phyloP scores from a whole-genome alignment of 495 filamentous ascomycete species.

The Hamigera avellanea region DNA sequence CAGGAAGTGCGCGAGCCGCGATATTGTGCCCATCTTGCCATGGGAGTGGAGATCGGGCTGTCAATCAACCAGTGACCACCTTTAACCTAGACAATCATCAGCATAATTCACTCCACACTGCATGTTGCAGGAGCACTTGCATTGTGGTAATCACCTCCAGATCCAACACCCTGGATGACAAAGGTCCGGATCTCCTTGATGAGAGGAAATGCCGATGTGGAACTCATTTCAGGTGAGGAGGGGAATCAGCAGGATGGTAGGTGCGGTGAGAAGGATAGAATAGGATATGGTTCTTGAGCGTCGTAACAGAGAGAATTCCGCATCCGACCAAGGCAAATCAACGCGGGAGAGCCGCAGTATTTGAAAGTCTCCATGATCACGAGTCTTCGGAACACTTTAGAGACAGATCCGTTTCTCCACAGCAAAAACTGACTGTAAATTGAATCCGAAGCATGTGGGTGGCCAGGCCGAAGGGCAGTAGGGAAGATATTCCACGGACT shows the following conservation, averaged over 20 bases:
- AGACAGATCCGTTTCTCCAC: no score
- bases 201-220: conserved; percentile 25
- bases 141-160: conserved; percentile 92
- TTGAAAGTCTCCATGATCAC: no score
- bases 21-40: conserved; percentile 81
- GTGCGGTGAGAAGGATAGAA: neutral
- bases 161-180: conserved; percentile 76
- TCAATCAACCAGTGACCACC: conserved; percentile 91
- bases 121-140: conserved; percentile 21
- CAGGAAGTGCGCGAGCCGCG: conserved; percentile 78
- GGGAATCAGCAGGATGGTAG: neutral
- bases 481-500: conserved; percentile 1
- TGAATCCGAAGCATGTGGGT: no score
- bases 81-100: conserved; percentile 40
- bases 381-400: no score
- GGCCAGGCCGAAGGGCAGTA: conserved; percentile 4
- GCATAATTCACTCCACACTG: neutral
- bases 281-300: no score
- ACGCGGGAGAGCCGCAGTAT: no score
- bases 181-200: conserved; percentile 76
- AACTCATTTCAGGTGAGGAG: conserved; percentile 21
- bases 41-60: conserved; percentile 80
- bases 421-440: no score
- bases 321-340: no score
- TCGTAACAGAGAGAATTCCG: neutral